Base-by-base conservation (phyloP, 2,329 filamentous ascomycete genomes). In the Alternaria sp. region DNA sequence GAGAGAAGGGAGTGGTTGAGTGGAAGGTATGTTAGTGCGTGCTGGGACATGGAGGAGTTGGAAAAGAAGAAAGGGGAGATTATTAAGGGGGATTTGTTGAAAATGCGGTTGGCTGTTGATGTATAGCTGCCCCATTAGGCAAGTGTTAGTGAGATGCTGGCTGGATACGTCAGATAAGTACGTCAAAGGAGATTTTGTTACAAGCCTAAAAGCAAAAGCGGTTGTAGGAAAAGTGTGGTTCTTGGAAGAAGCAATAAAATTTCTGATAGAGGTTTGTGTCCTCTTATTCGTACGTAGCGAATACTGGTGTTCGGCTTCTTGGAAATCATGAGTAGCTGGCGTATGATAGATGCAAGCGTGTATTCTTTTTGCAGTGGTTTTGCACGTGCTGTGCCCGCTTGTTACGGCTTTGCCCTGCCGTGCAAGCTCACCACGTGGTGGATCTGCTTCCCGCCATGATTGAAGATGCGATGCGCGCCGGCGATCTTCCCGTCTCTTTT, bases 21-120 rank as follows among this genome's bases (percentile, higher is more conserved):
- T 52, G 74, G 74, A 7, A 64, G 67, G 48, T 74, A 72, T 60
- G 55, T 78, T 3, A 65, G 58, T 54, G 59, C 61, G 4, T 64
- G 68, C 38, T 78, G 73, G 75, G 65, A 66, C 57, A 65, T 78
- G 22, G 75, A 75, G 20, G 73, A 77, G 44, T 44, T 79, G 28
- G 57, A 50, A 9, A 38, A 18, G 27, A 65, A 40, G 51, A 65
- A 27, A 38, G 67, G 67, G 11, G 64, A 65, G 11, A 61, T 72
- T 45, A 16, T 68, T 1, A 45, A 53, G 25, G 61, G 50, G 16
- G 61, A 69, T 49, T 49, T 64, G 22, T n/a, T 71, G 50, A 70
- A 64, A 59, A 32, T 68, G n/a, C 52, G 57, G 38, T 45, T 70
- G 61, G 48, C 54, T 12, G 53, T 69, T 25, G 64, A 65, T 53